These are phyloP conservation scores for Apostasia ramifera DNA, from an alignment of 106 monocot genomes.

Conservation along the genomic window DNA sequence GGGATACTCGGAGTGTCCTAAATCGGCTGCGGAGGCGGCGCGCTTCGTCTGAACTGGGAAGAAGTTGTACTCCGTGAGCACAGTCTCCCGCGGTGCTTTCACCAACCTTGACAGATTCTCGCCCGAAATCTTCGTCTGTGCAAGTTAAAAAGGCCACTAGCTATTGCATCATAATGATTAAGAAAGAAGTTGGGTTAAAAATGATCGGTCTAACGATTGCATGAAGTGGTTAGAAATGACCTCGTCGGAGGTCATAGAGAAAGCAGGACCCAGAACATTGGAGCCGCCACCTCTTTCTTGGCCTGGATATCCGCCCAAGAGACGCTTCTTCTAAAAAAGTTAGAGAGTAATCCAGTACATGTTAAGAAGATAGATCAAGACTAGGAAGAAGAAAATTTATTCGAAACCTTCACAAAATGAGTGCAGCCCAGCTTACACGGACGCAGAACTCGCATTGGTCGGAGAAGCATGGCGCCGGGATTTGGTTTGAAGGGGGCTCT, in stretches of 20 bases:
- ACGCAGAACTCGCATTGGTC: conserved; percentile 49
- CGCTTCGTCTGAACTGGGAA: conserved; percentile 27
- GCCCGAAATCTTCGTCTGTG: conserved; percentile 1
- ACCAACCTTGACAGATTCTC: conserved; percentile 7
- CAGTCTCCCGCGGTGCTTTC: conserved; percentile 3
- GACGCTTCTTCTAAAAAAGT: conserved; percentile 26
- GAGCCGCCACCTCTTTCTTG: conserved; percentile 7
- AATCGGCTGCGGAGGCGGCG: background rate
- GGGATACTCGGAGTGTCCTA: conserved; percentile 9
- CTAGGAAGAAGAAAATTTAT: background rate
- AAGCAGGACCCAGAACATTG: conserved; percentile 16
- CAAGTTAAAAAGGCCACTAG: background rate
- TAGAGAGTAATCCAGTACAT: background rate
- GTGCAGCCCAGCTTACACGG: conserved; percentile 11
- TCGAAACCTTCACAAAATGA: background rate
- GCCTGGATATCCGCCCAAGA: conserved; percentile 19
- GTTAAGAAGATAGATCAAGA: background rate
- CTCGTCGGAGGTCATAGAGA: conserved; percentile 14
- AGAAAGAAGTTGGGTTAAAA: background rate
- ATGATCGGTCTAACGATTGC: background rate
- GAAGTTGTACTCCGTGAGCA: conserved; percentile 44
- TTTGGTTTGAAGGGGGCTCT: conserved; percentile 77
- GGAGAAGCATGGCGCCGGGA: conserved; percentile 20
- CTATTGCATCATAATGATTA: conserved; percentile 1
- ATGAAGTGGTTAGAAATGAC: background rate